These are phyloP conservation scores for Trichomonas gallinae DNA, from an alignment of 208 protist genomes.

Conservation along the genomic window DNA sequence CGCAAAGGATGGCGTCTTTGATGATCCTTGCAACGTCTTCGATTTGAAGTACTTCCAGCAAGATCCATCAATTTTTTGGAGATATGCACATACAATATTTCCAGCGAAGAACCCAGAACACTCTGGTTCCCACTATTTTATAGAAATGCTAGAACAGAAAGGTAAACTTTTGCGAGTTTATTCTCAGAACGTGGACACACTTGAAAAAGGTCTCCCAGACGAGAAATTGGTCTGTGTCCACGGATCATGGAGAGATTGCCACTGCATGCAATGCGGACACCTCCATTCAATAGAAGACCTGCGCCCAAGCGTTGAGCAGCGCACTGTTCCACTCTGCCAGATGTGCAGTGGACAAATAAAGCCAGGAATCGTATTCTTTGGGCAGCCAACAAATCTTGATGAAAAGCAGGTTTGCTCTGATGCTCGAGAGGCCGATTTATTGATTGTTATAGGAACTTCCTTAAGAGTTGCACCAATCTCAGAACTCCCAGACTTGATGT, in stretches of 20 bases:
- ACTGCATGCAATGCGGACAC: not conserved
- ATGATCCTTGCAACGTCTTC: not conserved
- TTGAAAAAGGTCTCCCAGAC: not conserved
- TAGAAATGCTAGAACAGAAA: not conserved
- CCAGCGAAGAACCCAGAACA: not conserved
- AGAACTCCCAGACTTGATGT: not conserved
- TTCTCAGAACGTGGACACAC: not conserved
- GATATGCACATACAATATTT: not conserved
- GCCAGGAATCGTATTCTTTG: conserved; percentile 10
- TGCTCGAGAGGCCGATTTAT: not conserved
- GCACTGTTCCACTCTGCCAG: not conserved
- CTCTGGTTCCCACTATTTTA: not conserved
- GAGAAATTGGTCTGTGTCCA: not conserved
- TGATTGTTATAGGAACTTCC: not conserved
- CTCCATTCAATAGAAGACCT: not conserved
- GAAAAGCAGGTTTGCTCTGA: not conserved
- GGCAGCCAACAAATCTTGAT: not conserved
- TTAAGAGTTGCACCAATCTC: not conserved
- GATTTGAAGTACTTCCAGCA: not conserved
- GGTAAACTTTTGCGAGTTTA: not conserved
- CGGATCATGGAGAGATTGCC: not conserved
- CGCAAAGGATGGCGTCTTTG: not conserved
- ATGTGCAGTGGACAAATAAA: not conserved
- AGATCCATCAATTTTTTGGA: not conserved
- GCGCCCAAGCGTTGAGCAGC: not conserved